Conservation (phyloP, 257 asterid species). For the Solanum sitiens region DNA sequence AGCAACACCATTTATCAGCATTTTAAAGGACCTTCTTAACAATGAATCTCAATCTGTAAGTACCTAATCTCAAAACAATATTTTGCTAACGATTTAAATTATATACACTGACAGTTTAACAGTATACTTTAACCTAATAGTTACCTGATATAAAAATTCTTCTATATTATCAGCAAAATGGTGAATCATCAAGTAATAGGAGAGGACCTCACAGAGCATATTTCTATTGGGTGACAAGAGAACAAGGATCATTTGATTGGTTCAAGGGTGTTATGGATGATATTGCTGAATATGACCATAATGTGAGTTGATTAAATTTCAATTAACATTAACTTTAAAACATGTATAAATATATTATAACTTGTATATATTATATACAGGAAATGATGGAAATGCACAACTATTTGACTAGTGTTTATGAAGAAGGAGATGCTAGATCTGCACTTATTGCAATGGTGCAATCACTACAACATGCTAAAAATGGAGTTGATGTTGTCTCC, state of each 20-base stretch:
- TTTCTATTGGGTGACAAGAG: constrained; percentile 90
- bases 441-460: constrained; percentile 93
- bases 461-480: constrained; percentile 86
- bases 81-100: not conserved
- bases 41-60: constrained; percentile 37
- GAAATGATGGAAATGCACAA: constrained; percentile 82
- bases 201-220: constrained; percentile 63
- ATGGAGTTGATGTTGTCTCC: constrained; percentile 84
- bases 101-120: not conserved
- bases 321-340: not conserved
- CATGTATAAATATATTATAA: not conserved
- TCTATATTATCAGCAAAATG: constrained; percentile 10
- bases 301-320: constrained; percentile 30
- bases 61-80: not conserved
- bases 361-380: constrained; percentile 16
- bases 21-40: constrained; percentile 67
- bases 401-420: constrained; percentile 81
- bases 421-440: constrained; percentile 96
- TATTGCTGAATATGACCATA: constrained; percentile 65
- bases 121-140: not conserved
- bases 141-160: not conserved
- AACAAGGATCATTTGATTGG: constrained; percentile 97
- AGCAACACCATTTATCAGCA: constrained; percentile 89
- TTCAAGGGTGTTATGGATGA: constrained; percentile 96
- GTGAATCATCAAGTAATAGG: constrained; percentile 4